phyloP scores from a whole-genome alignment of 2,329 filamentous ascomycete genomes.

The Knufia petricola region DNA sequence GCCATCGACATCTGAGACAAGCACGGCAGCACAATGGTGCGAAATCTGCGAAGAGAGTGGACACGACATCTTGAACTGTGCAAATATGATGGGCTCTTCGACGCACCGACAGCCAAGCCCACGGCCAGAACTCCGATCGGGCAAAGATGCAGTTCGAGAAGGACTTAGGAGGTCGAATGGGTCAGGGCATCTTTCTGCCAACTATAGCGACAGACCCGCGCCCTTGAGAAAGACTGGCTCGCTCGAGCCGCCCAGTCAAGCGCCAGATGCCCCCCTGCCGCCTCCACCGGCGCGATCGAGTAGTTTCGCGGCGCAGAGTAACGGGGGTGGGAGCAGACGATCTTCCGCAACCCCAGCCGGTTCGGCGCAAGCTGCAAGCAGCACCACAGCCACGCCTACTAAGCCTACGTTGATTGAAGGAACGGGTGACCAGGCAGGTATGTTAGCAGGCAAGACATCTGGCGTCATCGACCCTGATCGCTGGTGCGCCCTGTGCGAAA shows the following conservation, averaged over 20 bases:
- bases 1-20: slow-evolving; percentile 38
- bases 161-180: slow-evolving; percentile 6
- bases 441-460: slow-evolving; percentile 68
- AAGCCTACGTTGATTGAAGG: slow-evolving; percentile 30
- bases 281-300: slow-evolving; percentile 5
- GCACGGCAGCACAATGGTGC: slow-evolving; percentile 57
- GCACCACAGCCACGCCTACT: slow-evolving; percentile 31
- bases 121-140: slow-evolving; percentile 9
- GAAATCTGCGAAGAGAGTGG: slow-evolving; percentile 90
- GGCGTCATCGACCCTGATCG: slow-evolving; percentile 72
- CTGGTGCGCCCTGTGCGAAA: slow-evolving; percentile 95
- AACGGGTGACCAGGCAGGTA: slow-evolving; percentile 36
- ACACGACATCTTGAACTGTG: slow-evolving; percentile 90
- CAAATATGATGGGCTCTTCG: slow-evolving; percentile 54
- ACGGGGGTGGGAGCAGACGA: slow-evolving; percentile 25
- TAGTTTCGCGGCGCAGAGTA: neutral
- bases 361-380: slow-evolving; percentile 42
- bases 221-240: slow-evolving; percentile 9
- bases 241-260: slow-evolving; percentile 9
- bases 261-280: slow-evolving; percentile 11
- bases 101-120: slow-evolving; percentile 11
- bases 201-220: slow-evolving; percentile 13
- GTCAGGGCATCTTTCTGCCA: slow-evolving; percentile 6
- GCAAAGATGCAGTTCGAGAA: slow-evolving; percentile 14
- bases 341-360: slow-evolving; percentile 3